Evolutionary conservation across 495 filamentous ascomycete species (phyloP), one percentile per base, ranked within the genome.

Genomic region (Bacidia rubella): DNA sequence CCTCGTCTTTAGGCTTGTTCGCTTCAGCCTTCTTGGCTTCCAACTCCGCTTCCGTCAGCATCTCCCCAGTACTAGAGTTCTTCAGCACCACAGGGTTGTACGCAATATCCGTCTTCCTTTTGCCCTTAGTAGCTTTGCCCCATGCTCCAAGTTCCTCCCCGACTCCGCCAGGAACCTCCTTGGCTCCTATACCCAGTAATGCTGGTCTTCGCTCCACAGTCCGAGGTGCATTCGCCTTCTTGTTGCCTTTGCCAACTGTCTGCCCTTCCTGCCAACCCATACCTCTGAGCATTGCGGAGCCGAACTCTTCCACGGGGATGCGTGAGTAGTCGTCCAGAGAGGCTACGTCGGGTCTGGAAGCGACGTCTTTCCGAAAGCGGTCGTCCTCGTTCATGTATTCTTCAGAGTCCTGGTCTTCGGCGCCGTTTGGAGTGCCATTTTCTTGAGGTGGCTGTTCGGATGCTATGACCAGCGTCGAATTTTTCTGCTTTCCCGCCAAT

Each of bases 191-290:
- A 0, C 93, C 92, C 24, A 95, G 69, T 39, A 92, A 73, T 20
- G 87, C 87, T 21, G 87, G 85, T 21, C 88, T 74, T 27, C 80
- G 75, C 62, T 85, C 74, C 2, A 79, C 70, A 5, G 74, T 65
- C 41, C 68, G 68, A 29, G 67, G 62, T 15, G 68, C 64, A 22
- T 60, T 67, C n/a, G 64, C 63, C 25, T 65, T 59, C 2, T 68
- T 60, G 19, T 73, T 68, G 11, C 77, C 73, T 62, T 76, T 74
- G 5, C 80, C 82, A 23, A 86, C 68, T 20, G 74, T 66, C 53
- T 90, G 79, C 1, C 90, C 90, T 54, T 95, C 86, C 60, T 85
- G 85, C 90, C 90, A 96, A 3, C 92, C 92, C 81, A 95, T 93
- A 11, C 87, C 86, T 5, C 87, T 77, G 23, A 99, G 74, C 47